These are phyloP conservation scores for Paecilomyces dactylethromorphus DNA, from an alignment of 2,329 filamentous ascomycete genomes.

Conservation along the genomic window DNA sequence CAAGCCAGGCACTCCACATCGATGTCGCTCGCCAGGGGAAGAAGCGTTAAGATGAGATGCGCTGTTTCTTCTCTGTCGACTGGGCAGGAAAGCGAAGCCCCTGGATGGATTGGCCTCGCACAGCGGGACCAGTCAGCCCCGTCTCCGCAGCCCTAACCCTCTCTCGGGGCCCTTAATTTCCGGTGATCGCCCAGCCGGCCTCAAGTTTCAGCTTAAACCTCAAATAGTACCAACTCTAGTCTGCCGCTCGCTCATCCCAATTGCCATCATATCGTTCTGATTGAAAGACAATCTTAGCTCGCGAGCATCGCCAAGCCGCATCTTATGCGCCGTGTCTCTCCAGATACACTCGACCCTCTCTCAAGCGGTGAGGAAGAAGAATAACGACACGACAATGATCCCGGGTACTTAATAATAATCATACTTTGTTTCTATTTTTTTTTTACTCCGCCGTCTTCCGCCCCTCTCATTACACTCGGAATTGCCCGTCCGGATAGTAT, in stretches of 20 bases:
- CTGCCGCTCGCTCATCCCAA: neutral
- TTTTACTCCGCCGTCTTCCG: neutral
- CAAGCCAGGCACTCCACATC: neutral
- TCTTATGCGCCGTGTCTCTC: too few relatives aligned
- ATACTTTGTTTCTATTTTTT: too few relatives aligned
- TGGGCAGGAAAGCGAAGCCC: neutral
- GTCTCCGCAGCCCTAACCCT: neutral
- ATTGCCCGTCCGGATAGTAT: neutral
- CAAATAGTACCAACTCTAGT: neutral
- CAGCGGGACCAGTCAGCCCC: neutral
- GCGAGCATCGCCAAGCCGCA: too few relatives aligned
- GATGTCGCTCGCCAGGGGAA: neutral
- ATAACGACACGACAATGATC: too few relatives aligned
- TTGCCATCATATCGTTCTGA: neutral
- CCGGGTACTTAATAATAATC: too few relatives aligned
- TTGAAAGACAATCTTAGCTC: too few relatives aligned
- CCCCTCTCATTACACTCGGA: neutral
- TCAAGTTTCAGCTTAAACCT: neutral
- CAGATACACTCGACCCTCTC: too few relatives aligned
- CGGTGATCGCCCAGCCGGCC: neutral
- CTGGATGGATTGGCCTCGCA: neutral
- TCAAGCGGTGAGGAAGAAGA: too few relatives aligned
- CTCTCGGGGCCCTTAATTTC: neutral
- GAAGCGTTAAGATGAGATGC: neutral
- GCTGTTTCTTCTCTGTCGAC: neutral